These are phyloP conservation scores for Cornus kousa DNA, from an alignment of 148 eudicot species.

Conservation along the genomic window DNA sequence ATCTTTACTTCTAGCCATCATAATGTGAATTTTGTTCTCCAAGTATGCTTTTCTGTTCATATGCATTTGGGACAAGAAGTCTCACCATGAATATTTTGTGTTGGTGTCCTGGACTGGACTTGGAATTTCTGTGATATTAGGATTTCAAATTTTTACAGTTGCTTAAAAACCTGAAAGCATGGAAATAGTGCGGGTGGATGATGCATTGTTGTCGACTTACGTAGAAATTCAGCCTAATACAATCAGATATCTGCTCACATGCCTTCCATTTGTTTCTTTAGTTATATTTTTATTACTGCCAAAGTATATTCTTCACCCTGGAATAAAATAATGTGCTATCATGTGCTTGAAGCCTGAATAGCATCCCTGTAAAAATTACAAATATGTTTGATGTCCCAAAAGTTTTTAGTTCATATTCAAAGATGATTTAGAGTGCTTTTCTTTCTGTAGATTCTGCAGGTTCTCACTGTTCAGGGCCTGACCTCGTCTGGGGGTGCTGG, in stretches of 20 bases:
- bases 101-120: no score
- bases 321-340: neutral
- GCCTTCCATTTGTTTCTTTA: neutral
- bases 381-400: neutral
- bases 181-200: no score
- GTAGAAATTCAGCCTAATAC: neutral
- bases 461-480: constrained; percentile 77
- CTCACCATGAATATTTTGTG: no score
- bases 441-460: constrained; percentile 70
- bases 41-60: no score
- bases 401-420: neutral
- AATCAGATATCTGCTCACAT: no score
- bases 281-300: no score
- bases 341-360: neutral
- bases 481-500: constrained; percentile 82
- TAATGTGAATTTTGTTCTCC: no score
- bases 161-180: no score
- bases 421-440: neutral
- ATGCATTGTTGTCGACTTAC: neutral
- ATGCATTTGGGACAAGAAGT: no score
- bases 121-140: no score
- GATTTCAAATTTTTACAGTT: no score
- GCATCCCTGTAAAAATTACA: neutral
- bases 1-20: no score
- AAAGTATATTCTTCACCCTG: neutral